Conservation (phyloP, 2,329 filamentous ascomycete species). For the Trichophyton simii region DNA sequence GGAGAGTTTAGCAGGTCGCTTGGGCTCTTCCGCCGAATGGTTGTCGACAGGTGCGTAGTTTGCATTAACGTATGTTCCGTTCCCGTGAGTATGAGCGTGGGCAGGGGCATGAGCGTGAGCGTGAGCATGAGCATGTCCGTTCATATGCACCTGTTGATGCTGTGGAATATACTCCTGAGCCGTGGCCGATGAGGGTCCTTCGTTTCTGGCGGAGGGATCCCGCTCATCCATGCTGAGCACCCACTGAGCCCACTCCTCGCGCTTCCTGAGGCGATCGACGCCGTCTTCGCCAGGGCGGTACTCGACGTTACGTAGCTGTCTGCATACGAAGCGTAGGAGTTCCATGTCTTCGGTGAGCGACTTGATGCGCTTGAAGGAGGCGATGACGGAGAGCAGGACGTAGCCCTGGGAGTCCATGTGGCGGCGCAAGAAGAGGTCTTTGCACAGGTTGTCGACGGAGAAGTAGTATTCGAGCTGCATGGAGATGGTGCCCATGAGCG, state of each 20-base stretch:
- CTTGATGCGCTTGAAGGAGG: conserved; percentile 76
- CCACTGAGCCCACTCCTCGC: conserved; percentile 68
- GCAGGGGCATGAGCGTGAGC: too few relatives aligned
- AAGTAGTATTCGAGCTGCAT: conserved; percentile 83
- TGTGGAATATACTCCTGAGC: conserved; percentile 22
- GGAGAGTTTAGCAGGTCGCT: conserved; percentile 43
- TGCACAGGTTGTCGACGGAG: conserved; percentile 87
- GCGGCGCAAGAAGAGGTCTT: conserved; percentile 75
- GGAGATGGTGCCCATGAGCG: conserved; percentile 45
- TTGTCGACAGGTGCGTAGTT: conserved; percentile 20
- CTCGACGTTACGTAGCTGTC: conserved; percentile 60
- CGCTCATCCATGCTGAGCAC: conserved; percentile 60
- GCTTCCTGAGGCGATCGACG: conserved; percentile 62
- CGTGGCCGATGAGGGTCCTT: conserved; percentile 47
- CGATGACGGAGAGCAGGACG: conserved; percentile 65
- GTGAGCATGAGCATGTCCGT: conserved; percentile 6
- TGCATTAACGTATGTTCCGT: conserved; percentile 13
- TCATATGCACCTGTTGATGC: conserved; percentile 18
- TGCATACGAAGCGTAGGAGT: conserved; percentile 61
- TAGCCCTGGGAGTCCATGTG: conserved; percentile 96
- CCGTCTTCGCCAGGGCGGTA: conserved; percentile 63
- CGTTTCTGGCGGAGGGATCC: conserved; percentile 58
- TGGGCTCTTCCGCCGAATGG: conserved; percentile 28
- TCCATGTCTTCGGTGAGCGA: conserved; percentile 59
- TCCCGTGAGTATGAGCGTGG: not conserved